Percentiles rank a stretch among this genome's conserved stretches.
Conservation (phyloP, 2,329 filamentous ascomycete genomes). For the Metarhizium sp. region DNA sequence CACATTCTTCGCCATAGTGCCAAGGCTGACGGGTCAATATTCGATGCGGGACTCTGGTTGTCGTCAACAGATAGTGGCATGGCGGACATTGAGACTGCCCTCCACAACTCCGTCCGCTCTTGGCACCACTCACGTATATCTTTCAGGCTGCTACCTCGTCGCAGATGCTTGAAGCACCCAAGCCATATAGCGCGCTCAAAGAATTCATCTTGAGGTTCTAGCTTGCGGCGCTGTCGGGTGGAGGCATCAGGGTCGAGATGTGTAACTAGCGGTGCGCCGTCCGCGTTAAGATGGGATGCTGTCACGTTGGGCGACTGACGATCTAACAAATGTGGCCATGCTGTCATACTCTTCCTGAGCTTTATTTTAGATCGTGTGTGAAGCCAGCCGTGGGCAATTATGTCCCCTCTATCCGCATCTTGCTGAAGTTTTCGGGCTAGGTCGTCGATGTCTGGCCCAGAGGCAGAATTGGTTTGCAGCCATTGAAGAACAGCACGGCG, state of each 20-base stretch:
- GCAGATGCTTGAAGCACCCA: constrained; percentile 86
- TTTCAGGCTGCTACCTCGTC: constrained; percentile 66
- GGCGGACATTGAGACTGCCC: constrained; percentile 72
- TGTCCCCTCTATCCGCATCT: constrained; percentile 67
- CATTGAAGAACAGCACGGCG: constrained; percentile 75
- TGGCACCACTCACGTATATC: constrained; percentile 79
- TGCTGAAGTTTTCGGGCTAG: constrained; percentile 68
- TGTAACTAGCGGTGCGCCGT: constrained; percentile 62
- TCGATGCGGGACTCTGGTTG: constrained; percentile 20
- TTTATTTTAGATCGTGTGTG: constrained; percentile 89
- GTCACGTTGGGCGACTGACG: constrained; percentile 48
- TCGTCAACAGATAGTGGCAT: constrained; percentile 48
- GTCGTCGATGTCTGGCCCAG: constrained; percentile 62
- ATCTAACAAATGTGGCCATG: constrained; percentile 56
- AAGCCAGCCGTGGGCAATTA: constrained; percentile 83
- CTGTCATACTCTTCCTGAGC: constrained; percentile 70
- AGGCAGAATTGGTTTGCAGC: constrained; percentile 69
- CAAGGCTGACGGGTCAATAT: constrained; percentile 33
- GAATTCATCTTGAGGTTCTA: constrained; percentile 77
- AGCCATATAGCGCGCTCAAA: constrained; percentile 89
- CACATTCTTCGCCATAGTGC: constrained; percentile 73
- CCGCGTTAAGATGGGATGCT: constrained; percentile 45
- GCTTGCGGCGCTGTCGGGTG: constrained; percentile 64
- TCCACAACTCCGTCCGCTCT: constrained; percentile 80
- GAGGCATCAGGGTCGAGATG: constrained; percentile 87